Percentiles rank a stretch among this genome's conserved stretches.
phyloP scores from a whole-genome alignment of 2,329 filamentous ascomycete genomes.

The Xylaria sp. region DNA sequence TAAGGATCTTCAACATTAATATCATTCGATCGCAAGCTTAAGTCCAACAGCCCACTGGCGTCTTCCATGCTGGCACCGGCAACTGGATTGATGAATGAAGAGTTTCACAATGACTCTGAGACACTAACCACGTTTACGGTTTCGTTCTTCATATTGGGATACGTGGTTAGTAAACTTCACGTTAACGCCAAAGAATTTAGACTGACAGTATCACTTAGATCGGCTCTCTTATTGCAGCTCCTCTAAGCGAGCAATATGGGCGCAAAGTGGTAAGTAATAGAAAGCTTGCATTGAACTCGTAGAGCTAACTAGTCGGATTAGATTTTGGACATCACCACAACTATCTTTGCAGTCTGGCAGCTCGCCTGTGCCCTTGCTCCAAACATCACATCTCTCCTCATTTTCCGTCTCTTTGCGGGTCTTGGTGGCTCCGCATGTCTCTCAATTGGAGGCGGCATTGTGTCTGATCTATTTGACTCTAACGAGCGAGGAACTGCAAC shows the following conservation, averaged over 20 bases:
- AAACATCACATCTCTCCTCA: slow-evolving; percentile 31
- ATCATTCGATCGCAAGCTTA: slow-evolving; percentile 20
- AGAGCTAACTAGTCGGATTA: slow-evolving; percentile 17
- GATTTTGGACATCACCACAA: slow-evolving; percentile 31
- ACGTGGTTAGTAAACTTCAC: slow-evolving; percentile 27
- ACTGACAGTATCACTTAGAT: slow-evolving; percentile 21
- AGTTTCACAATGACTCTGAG: slow-evolving; percentile 30
- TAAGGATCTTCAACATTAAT: slow-evolving; percentile 23
- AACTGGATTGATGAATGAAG: slow-evolving; percentile 30
- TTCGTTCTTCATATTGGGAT: slow-evolving; percentile 38
- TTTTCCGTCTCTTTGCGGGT: slow-evolving; percentile 28
- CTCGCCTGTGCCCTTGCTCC: slow-evolving; percentile 32
- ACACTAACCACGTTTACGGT: slow-evolving; percentile 36
- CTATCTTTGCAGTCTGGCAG: slow-evolving; percentile 33
- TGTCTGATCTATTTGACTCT: slow-evolving; percentile 34
- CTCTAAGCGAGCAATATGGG: slow-evolving; percentile 34
- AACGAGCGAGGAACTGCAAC: slow-evolving; percentile 30
- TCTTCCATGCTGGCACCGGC: slow-evolving; percentile 37
- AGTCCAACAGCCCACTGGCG: slow-evolving; percentile 27
- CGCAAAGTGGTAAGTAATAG: slow-evolving; percentile 32
- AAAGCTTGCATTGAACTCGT: neutral
- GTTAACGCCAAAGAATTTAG: neutral
- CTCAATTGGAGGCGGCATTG: slow-evolving; percentile 35
- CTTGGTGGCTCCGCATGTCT: slow-evolving; percentile 33
- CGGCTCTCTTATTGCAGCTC: slow-evolving; percentile 34